Conservation (phyloP, 805 yeast species). For the Phaffomyces antillensis region DNA sequence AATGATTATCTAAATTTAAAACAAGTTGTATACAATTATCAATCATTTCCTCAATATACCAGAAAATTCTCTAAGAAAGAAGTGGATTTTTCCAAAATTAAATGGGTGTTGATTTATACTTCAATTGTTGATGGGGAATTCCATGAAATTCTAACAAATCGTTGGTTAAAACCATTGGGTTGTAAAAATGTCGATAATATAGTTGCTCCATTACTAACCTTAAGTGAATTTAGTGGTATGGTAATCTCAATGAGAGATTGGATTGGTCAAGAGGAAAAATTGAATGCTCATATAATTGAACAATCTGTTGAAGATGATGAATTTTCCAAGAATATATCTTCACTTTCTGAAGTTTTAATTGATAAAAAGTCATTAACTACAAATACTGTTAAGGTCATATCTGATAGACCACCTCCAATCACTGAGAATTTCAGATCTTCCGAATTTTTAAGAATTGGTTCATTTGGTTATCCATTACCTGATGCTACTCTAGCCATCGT, state of each 20-base stretch:
- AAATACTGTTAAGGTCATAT: conserved; percentile 61
- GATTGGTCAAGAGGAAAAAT: conserved; percentile 61
- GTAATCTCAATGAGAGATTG: conserved; percentile 89
- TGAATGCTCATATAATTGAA: conserved; percentile 42
- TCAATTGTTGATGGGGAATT: conserved; percentile 90
- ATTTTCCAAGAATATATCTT: conserved; percentile 18
- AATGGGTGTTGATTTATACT: conserved; percentile 88
- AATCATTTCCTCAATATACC: conserved; percentile 79
- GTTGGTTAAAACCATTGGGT: conserved; percentile 90
- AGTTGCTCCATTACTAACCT: conserved; percentile 80
- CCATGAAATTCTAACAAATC: conserved; percentile 75
- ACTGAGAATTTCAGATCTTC: conserved; percentile 37
- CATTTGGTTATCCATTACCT: conserved; percentile 92
- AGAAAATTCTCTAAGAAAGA: conserved; percentile 70
- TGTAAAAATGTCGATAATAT: conserved; percentile 68
- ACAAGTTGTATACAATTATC: conserved; percentile 87
- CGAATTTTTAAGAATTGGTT: conserved; percentile 64
- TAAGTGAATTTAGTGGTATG: conserved; percentile 95
- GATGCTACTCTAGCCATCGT: conserved; percentile 92
- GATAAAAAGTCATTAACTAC: conserved; percentile 69
- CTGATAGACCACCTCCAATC: conserved; percentile 45
- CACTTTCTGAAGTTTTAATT: conserved; percentile 55
- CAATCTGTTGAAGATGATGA: conserved; percentile 34
- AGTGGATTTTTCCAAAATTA: conserved; percentile 67
- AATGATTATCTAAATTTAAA: conserved; percentile 87